Conservation (phyloP, 768 basidiomycete species). For the Tulasnella sp. region DNA sequence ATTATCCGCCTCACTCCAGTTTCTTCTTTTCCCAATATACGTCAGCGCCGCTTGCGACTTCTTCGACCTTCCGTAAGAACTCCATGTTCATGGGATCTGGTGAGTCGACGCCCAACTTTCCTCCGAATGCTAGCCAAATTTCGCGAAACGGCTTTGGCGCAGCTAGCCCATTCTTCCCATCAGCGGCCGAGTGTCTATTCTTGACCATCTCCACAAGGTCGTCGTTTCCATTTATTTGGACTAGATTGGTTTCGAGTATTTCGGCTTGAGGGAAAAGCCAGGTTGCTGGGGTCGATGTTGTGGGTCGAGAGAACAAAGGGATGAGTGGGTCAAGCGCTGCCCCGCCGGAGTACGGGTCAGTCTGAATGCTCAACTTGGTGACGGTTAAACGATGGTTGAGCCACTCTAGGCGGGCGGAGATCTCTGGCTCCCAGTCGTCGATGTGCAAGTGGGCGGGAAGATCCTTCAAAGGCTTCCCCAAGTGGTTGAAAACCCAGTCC, state of each 20-base stretch:
- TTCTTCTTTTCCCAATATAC: neutral
- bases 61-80: neutral
- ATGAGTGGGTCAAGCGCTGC: neutral
- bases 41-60: neutral
- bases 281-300: neutral
- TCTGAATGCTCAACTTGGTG: neutral
- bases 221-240: neutral
- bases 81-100: neutral
- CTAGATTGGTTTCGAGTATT: neutral
- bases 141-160: neutral
- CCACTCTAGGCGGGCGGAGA: neutral
- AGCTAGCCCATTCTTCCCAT: neutral
- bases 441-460: neutral
- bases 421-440: neutral
- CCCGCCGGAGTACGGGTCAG: neutral
- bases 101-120: neutral
- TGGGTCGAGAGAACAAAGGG: neutral
- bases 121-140: neutral
- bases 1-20: no score
- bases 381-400: neutral
- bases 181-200: neutral
- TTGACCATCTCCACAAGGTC: neutral
- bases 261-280: neutral
- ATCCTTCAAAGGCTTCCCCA: neutral
- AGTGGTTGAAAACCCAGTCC: neutral